Evolutionary conservation across 73 alveolate genomes (phyloP).

Genomic region (Symbiodinium natans): DNA sequence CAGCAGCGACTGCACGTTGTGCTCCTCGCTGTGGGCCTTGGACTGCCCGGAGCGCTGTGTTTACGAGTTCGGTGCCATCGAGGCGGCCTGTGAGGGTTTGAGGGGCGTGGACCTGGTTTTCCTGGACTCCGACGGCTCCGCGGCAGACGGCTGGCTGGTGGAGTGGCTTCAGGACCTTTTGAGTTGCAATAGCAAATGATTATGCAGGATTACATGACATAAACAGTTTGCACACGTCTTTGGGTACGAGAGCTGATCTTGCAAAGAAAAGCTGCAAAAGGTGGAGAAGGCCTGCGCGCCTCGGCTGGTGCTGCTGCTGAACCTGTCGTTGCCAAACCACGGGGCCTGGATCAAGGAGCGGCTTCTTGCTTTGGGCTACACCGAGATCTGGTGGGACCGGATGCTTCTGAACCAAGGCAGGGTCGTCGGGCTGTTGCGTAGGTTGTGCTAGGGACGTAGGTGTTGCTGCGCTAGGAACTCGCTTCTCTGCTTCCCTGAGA

Average conservation of each 20-base stretch:
- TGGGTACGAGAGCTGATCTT: too few species aligned
- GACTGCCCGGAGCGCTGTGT: conserved; percentile 84
- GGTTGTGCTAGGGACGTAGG: too few species aligned
- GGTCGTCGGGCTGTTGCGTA: too few species aligned
- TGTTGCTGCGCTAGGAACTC: too few species aligned
- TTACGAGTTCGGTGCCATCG: conserved; percentile 28
- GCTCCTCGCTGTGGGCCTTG: conserved; percentile 5
- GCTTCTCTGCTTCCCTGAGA: conserved; percentile 1
- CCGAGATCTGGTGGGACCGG: conserved; percentile 56
- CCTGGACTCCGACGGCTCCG: conserved; percentile 78
- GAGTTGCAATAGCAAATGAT: neutral
- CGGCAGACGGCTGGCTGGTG: conserved; percentile 79
- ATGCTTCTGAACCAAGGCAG: conserved; percentile 35
- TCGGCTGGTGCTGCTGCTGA: conserved; percentile 58
- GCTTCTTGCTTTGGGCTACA: conserved; percentile 33
- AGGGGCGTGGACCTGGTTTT: conserved; percentile 49
- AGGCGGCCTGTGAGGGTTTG: conserved; percentile 58
- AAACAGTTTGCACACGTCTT: too few species aligned
- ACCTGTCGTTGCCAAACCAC: conserved; percentile 62
- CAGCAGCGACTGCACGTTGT: neutral
- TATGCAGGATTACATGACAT: too few species aligned
- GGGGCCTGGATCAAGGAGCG: conserved; percentile 79
- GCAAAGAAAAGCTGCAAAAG: neutral
- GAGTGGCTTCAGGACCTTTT: conserved; percentile 3
- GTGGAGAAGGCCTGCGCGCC: conserved; percentile 71